These are phyloP conservation scores for Colletotrichum filicis DNA, from an alignment of 2,329 filamentous ascomycete species.

Conservation along the genomic window DNA sequence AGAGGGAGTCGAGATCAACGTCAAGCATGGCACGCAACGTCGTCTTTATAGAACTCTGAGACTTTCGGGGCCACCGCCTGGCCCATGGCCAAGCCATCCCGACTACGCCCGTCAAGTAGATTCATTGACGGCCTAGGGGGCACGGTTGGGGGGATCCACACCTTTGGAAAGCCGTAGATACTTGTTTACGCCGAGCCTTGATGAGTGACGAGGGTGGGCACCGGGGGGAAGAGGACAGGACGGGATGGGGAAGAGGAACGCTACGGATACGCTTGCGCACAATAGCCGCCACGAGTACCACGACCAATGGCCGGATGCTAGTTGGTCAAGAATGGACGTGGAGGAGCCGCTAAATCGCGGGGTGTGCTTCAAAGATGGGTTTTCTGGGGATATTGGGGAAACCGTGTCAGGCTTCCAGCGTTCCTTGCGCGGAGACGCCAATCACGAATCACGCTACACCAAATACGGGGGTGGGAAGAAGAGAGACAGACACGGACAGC, in stretches of 20 bases:
- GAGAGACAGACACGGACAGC: not conserved
- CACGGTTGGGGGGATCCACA: not conserved
- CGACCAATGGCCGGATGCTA: slow-evolving; percentile 11
- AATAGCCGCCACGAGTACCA: not conserved
- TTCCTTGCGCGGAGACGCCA: not conserved
- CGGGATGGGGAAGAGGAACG: not conserved
- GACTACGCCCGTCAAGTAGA: slow-evolving; percentile 8
- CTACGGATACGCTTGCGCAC: not conserved
- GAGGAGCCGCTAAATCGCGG: slow-evolving; percentile 24
- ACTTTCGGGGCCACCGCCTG: not conserved
- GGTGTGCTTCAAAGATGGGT: slow-evolving; percentile 17
- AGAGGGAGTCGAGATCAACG: not conserved
- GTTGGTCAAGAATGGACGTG: slow-evolving; percentile 11
- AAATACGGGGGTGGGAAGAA: no score
- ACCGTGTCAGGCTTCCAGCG: slow-evolving; percentile 1
- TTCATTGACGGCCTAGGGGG: not conserved
- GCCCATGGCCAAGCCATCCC: slow-evolving; percentile 1
- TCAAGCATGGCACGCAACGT: slow-evolving; percentile 9
- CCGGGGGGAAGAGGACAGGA: no score
- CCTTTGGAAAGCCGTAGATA: slow-evolving; percentile 14
- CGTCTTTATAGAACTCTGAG: slow-evolving; percentile 25
- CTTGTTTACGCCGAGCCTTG: slow-evolving; percentile 2
- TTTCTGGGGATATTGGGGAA: slow-evolving; percentile 25
- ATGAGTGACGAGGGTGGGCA: no score
- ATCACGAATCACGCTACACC: not conserved